A percentile compares a stretch with the other conserved stretches of the same genome.
These are phyloP conservation scores for Ballota nigra DNA, from an alignment of 257 asterid species.

Conservation along the genomic window DNA sequence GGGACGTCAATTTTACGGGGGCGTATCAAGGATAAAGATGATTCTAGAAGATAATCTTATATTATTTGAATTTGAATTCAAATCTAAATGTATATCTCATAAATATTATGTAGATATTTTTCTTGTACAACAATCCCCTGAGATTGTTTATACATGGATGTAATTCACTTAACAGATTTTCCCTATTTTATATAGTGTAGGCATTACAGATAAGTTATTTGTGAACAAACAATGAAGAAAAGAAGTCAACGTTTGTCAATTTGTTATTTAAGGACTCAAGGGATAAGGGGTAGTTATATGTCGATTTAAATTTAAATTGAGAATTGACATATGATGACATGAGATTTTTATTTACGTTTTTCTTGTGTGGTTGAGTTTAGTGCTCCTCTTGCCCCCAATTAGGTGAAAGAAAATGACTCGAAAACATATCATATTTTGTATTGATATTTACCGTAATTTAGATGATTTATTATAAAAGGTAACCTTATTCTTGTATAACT, in stretches of 20 bases:
- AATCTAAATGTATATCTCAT: too few species aligned
- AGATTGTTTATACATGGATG: too few species aligned
- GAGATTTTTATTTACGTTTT: neutral
- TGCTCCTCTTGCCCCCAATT: neutral
- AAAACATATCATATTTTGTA: neutral
- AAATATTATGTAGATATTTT: too few species aligned
- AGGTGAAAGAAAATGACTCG: neutral
- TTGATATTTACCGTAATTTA: neutral
- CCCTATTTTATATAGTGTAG: too few species aligned
- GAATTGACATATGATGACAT: neutral
- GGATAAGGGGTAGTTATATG: slow-evolving; percentile 9
- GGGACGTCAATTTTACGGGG: too few species aligned
- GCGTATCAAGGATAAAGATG: too few species aligned
- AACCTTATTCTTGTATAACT: neutral
- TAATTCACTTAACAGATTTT: too few species aligned
- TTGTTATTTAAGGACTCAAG: neutral
- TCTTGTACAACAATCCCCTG: too few species aligned
- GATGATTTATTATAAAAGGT: neutral
- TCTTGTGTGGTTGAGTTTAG: neutral
- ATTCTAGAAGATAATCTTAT: too few species aligned
- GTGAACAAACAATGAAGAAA: too few species aligned
- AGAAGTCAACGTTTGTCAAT: neutral
- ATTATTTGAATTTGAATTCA: too few species aligned
- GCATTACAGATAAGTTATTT: too few species aligned
- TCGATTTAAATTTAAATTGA: neutral